These are phyloP conservation scores for Priceomyces medius DNA, from an alignment of 805 yeast genomes.

Conservation along the genomic window DNA sequence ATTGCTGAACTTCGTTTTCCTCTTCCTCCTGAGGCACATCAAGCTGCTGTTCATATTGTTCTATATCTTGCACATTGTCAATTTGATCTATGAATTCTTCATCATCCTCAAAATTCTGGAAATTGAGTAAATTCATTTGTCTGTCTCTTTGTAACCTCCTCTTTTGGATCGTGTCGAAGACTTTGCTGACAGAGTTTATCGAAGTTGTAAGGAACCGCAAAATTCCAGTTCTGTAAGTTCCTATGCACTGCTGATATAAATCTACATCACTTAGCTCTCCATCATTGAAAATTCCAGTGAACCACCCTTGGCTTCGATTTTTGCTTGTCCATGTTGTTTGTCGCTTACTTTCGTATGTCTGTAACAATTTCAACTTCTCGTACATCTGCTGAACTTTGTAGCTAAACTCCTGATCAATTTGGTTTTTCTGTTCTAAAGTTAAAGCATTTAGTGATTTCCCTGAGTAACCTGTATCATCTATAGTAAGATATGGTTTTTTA, in stretches of 20 bases:
- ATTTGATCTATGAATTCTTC: constrained; percentile 14
- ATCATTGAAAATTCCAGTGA: constrained; percentile 20
- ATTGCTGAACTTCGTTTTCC: constrained; percentile 13
- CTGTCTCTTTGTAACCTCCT: constrained; percentile 45
- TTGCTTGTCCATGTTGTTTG: constrained; percentile 17
- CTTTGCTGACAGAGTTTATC: constrained; percentile 41
- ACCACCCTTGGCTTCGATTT: constrained; percentile 16
- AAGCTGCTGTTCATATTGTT: constrained; percentile 6
- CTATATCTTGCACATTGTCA: constrained; percentile 8
- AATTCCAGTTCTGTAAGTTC: constrained; percentile 48
- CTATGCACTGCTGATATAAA: constrained; percentile 36
- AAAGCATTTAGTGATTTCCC: constrained; percentile 18
- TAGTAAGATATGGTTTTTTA: constrained; percentile 25
- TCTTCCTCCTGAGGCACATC: constrained; percentile 12
- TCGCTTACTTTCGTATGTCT: constrained; percentile 52
- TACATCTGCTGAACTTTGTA: constrained; percentile 51
- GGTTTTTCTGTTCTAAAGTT: constrained; percentile 50
- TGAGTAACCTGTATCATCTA: constrained; percentile 17
- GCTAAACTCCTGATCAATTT: constrained; percentile 55
- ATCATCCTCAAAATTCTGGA: constrained; percentile 41
- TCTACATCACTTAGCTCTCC: constrained; percentile 35
- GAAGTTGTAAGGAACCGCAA: constrained; percentile 47
- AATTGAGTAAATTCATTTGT: constrained; percentile 35
- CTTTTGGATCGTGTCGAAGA: constrained; percentile 49
- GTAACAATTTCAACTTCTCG: constrained; percentile 49